Base-by-base conservation (phyloP, 306 rosid species). In the Fagus crenata region DNA sequence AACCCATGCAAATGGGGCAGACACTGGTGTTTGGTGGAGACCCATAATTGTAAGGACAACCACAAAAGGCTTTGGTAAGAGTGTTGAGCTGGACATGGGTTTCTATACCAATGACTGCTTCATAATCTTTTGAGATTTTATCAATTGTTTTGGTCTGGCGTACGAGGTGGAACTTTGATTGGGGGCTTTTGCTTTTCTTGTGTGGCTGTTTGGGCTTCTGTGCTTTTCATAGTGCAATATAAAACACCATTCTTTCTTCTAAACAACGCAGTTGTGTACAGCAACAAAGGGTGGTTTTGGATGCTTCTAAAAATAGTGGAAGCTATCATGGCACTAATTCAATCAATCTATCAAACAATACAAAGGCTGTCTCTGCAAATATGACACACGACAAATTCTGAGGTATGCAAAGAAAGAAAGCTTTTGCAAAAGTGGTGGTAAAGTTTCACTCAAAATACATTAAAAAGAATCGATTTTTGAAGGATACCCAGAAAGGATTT, bases 41-140 rank as follows among this genome's bases (percentile, higher is more conserved):
- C 15, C 97, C 97, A 80, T 90, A 92, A 84, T 31, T 86, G 84
- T 92, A 92, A 58, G 97, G 96, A 71, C 97, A 95, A 32, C 86
- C 75, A 73, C 97, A 95, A 61, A 95, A 95, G 63, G 97, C 97
- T 89, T 95, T 92, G 75, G 97, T 92, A 32, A 79, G 86, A 75
- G 98, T 92, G 2, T 93, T 88, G 56, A 90, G 97, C 89, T 95
- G 98, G 60, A 95, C 98, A 75, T 92, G 98, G 58, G 97, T 92
- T 81, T 95, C 98, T 28, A 95, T 90, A 2, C 93, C 98, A 77
- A 92, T 92, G 60, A 92, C 12, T 42, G 97, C 86, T 79, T 95
- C 98, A 65, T 88, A 92, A 59, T 92, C 89, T 77, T 89, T 86
- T 28, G 87, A 79, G 75, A 85, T 78, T 79, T 76, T 87, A n/a